Evolutionary conservation across 1,139 yeast genomes (phyloP), one percentile per base, ranked within the genome.

Genomic region (Yamadazyma spencermartinsiae): DNA sequence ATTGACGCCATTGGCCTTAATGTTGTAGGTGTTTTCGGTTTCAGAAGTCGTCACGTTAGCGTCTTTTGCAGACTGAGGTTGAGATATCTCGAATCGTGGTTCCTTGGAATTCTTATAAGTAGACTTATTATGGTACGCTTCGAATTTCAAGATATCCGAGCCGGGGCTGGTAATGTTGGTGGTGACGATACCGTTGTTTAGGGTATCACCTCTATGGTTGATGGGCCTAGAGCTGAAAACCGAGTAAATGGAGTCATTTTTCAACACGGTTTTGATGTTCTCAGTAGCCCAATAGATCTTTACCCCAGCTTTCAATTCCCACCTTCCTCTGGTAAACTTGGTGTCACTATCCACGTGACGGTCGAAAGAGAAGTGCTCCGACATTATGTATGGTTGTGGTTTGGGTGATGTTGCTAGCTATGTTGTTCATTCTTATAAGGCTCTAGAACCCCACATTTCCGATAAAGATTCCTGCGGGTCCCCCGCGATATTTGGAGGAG

Each of bases 261-360:
- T 36, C 5, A 37, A 26, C 25, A 46, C 50, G 14, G 52, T 43
- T 41, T 62, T 61, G 38, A 59, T 48, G 19, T 48, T 48, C 32
- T 61, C 63, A 10, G 59, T 48, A n/a, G 68, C 68, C 67, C 66
- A 63, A 26, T 49, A 43, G 31, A 62, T 51, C 39, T 47, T 48
- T 14, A 63, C 61, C 15, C 61, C 61, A 12, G 51, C 40, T 34
- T 56, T 55, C 36, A 56, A 41, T 38, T 56, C 60, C 64, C 64
- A 59, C 52, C 60, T 52, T 16, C 64, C 64, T 27, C 61, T 43
- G 18, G 61, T 38, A 39, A 59, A 55, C 27, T 54, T 50, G 5
- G 56, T 51, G 38, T 56, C 61, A 15, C 57, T 48, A 15, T 52
- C 58, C 34, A 55, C 55, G 35, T 56, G 59, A 41, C 61, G 55